Percentiles rank a stretch among this genome's conserved stretches.
Conservation (phyloP, 768 basidiomycete genomes). For the Kwoniella dendrophila region DNA sequence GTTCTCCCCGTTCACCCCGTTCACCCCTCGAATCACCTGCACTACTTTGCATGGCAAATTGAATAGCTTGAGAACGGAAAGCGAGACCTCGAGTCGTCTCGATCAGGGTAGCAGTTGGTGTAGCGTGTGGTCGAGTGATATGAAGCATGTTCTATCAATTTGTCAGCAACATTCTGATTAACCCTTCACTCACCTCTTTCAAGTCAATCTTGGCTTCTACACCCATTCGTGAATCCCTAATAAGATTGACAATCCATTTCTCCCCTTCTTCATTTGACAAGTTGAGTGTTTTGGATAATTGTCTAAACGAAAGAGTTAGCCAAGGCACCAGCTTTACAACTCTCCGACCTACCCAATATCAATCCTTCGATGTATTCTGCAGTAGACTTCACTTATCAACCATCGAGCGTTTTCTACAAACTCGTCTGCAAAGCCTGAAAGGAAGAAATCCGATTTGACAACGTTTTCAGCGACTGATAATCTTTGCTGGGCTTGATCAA, state of each 20-base stretch:
- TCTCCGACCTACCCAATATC: slow-evolving; percentile 56
- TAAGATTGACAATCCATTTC: slow-evolving; percentile 99
- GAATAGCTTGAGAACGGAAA: slow-evolving; percentile 85
- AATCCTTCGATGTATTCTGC: slow-evolving; percentile 82
- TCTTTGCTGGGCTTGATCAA: slow-evolving; percentile 87
- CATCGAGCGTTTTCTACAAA: slow-evolving; percentile 96
- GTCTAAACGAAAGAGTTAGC: slow-evolving; percentile 60
- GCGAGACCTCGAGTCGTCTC: slow-evolving; percentile 92
- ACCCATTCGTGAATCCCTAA: slow-evolving; percentile 94
- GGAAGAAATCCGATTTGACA: slow-evolving; percentile 90
- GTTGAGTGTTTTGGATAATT: slow-evolving; percentile 89
- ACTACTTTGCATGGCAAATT: slow-evolving; percentile 67
- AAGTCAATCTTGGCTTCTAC: slow-evolving; percentile 97
- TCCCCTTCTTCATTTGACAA: slow-evolving; percentile 94
- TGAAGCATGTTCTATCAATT: slow-evolving; percentile 82
- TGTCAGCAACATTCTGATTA: neutral
- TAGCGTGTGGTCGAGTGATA: slow-evolving; percentile 84
- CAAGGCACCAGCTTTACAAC: neutral
- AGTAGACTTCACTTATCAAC: slow-evolving; percentile 95
- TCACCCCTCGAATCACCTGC: slow-evolving; percentile 36
- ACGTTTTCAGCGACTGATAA: slow-evolving; percentile 69
- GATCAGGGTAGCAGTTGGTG: slow-evolving; percentile 90
- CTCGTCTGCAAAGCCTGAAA: slow-evolving; percentile 84
- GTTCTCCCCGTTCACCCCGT: slow-evolving; percentile 24
- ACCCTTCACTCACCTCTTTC: slow-evolving; percentile 68